Conservation (phyloP, 768 basidiomycete species). For the Brasilioporus rufonigricans region DNA sequence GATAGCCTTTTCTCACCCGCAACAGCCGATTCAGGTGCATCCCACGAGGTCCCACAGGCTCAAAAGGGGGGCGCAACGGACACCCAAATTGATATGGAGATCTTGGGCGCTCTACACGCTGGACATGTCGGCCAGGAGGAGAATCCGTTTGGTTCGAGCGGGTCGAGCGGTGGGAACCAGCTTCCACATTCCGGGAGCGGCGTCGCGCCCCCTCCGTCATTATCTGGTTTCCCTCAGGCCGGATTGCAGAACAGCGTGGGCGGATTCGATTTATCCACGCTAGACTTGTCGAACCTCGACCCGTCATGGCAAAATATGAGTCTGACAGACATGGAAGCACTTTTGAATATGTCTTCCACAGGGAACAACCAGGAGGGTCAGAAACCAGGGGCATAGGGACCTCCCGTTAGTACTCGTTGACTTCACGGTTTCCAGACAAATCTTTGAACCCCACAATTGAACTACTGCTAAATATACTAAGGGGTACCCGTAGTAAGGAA, state of each 20-base stretch:
- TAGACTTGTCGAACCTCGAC: constrained; percentile 47
- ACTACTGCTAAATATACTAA: not conserved
- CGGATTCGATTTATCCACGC: constrained; percentile 47
- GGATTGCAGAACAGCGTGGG: constrained; percentile 20
- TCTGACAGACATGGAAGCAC: constrained; percentile 53
- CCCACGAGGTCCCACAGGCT: constrained; percentile 14
- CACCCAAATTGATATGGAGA: constrained; percentile 32
- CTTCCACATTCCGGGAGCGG: constrained; percentile 17
- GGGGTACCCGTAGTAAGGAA: constrained; percentile 32
- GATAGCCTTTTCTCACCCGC: constrained; percentile 55
- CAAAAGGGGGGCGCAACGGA: constrained; percentile 16
- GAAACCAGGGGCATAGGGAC: constrained; percentile 19
- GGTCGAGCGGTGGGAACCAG: constrained; percentile 14
- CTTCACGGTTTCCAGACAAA: not conserved
- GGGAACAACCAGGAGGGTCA: constrained; percentile 24
- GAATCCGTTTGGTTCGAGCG: constrained; percentile 28
- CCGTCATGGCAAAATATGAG: constrained; percentile 43
- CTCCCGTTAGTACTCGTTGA: not conserved
- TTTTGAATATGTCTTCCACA: constrained; percentile 43
- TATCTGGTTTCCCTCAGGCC: constrained; percentile 41
- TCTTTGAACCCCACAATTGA: not conserved
- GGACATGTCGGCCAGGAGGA: constrained; percentile 15
- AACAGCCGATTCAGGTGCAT: constrained; percentile 22
- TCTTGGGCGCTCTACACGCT: constrained; percentile 35
- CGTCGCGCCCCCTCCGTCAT: constrained; percentile 36